Conservation (phyloP, 2,329 filamentous ascomycete genomes). For the Microascus cirrosus region DNA sequence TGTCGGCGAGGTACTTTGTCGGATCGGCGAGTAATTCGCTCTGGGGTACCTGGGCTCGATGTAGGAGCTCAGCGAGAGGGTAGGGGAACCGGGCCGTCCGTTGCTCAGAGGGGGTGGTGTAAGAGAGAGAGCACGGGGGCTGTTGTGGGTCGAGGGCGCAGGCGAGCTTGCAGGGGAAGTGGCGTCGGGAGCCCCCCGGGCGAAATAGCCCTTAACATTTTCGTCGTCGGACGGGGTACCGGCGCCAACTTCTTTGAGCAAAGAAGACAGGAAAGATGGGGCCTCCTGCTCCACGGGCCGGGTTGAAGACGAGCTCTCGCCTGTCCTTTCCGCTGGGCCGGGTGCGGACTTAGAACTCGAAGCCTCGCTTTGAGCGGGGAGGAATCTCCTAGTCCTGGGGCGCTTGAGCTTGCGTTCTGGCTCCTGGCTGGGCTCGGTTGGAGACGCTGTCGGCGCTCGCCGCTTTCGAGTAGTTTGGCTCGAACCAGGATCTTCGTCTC, state of each 20-base stretch:
- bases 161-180: constrained; percentile 5
- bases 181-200: constrained; percentile 8
- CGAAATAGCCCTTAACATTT: constrained; percentile 26
- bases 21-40: constrained; percentile 59
- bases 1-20: constrained; percentile 12
- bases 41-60: constrained; percentile 66
- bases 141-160: constrained; percentile 50
- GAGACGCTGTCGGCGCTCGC: constrained; percentile 59
- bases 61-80: constrained; percentile 55
- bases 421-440: constrained; percentile 54
- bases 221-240: constrained; percentile 49
- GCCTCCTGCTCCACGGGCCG: constrained; percentile 26
- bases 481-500: constrained; percentile 43
- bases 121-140: constrained; percentile 53
- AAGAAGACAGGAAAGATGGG: constrained; percentile 74
- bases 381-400: constrained; percentile 64
- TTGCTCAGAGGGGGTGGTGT: constrained; percentile 56
- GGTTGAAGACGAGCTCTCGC: constrained; percentile 1
- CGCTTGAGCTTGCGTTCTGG: constrained; percentile 80
- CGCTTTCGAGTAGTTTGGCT: constrained; percentile 55
- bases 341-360: constrained; percentile 22
- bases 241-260: constrained; percentile 79
- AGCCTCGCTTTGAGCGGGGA: constrained; percentile 30
- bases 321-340: background rate
- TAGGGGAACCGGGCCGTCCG: constrained; percentile 51